A percentile compares a stretch with the other conserved stretches of the same genome.
These are phyloP conservation scores for Galerina marginata DNA, from an alignment of 768 basidiomycete species.

Conservation along the genomic window DNA sequence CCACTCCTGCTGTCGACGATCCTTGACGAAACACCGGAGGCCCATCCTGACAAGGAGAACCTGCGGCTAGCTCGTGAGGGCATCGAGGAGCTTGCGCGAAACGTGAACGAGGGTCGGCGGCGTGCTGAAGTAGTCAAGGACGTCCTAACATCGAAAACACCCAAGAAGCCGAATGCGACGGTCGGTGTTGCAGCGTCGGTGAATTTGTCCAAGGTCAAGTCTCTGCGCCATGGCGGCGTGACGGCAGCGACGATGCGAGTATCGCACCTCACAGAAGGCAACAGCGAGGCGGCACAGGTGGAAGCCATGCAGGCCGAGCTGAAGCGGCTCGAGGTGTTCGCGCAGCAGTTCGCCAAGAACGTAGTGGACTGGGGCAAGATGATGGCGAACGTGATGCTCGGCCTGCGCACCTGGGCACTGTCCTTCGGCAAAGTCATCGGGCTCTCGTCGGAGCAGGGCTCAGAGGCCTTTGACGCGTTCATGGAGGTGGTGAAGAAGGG, in stretches of 20 bases:
- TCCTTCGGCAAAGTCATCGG: slow-evolving; percentile 74
- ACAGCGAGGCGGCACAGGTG: slow-evolving; percentile 54
- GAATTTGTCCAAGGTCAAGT: slow-evolving; percentile 67
- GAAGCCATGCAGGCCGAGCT: slow-evolving; percentile 61
- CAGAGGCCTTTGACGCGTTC: slow-evolving; percentile 78
- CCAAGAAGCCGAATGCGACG: slow-evolving; percentile 38
- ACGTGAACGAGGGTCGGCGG: slow-evolving; percentile 83
- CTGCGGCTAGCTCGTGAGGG: slow-evolving; percentile 56
- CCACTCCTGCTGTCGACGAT: slow-evolving; percentile 82
- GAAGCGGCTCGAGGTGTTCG: slow-evolving; percentile 59
- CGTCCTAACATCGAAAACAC: slow-evolving; percentile 53
- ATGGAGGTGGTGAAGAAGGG: slow-evolving; percentile 58
- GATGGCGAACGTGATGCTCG: no score
- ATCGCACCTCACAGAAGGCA: slow-evolving; percentile 18
- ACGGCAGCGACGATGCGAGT: slow-evolving; percentile 32
- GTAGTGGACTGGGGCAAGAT: slow-evolving; percentile 77
- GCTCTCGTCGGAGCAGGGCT: slow-evolving; percentile 48
- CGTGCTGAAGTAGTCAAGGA: slow-evolving; percentile 81
- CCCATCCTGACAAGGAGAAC: slow-evolving; percentile 68
- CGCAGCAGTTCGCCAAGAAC: slow-evolving; percentile 64
- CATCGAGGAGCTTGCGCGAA: slow-evolving; percentile 76
- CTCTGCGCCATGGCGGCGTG: slow-evolving; percentile 43
- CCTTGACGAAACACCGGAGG: slow-evolving; percentile 73
- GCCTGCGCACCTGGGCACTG: slow-evolving; percentile 64
- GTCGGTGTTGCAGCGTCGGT: slow-evolving; percentile 59